Evolutionary conservation across 805 yeast species (phyloP), one percentile per base, ranked within the genome.

Genomic region (Yarrowia hollandica): DNA sequence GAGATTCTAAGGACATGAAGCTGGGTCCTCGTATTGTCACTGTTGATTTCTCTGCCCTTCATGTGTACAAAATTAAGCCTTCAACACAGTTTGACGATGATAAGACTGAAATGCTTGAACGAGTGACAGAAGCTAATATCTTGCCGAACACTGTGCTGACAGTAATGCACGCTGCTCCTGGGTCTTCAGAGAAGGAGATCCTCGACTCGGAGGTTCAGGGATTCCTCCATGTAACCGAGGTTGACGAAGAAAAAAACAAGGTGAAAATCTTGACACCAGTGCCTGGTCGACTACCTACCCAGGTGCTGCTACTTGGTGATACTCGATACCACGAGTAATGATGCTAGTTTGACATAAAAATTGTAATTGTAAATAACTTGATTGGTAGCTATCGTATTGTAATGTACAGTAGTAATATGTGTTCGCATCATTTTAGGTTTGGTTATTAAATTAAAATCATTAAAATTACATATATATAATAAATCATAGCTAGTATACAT

Each of bases 1-100:
- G 99, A 2, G 80, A 80, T 5, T 72, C 78, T 16, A 78, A 78
- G 42, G 79, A 82, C 4, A 62, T 66, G n/a, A 38, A 38, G 7
- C 76, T 94, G 57, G 85, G 95, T 16, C 98, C 99, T 2, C 91
- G 84, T 71, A 87, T 95, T 5, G 81, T 90, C 1, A 89, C 90
- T 19, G 83, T 84, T 2, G 89, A 83, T 66, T 75, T 79, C 60
- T 77, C 79, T 14, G 86, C 83, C 60, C 73, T 88, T 9, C 73
- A 78, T 1, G 82, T 89, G 1, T 85, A 82, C 74, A 50, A 71
- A 19, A 63, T 75, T 54, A 77, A 72, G 30, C 31, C 44, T 23
- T 14, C 60, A 11, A 59, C 58, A n/a, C 30, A 21, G 16, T 25
- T 55, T 12, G 63, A 59, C 15, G 54, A 50, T n/a, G 72, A 72